These are phyloP conservation scores for Aspergillus vadensis DNA, from an alignment of 2,329 filamentous ascomycete genomes.

Conservation along the genomic window DNA sequence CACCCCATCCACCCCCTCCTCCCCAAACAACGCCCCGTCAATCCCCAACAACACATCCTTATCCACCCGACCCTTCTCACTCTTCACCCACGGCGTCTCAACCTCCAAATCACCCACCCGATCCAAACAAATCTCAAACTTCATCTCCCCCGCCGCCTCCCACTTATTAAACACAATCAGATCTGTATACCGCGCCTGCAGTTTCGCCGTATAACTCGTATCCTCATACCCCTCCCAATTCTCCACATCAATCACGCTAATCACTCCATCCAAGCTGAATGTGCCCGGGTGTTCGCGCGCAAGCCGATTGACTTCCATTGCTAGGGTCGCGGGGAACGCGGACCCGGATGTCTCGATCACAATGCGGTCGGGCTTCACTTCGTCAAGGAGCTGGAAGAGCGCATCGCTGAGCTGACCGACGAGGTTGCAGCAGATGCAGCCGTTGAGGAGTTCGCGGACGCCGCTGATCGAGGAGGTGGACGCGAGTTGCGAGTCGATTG, in stretches of 20 bases:
- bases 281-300: constrained; percentile 60
- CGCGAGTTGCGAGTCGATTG: constrained; percentile 89
- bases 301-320: constrained; percentile 84
- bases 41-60: constrained; percentile 82
- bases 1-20: constrained; percentile 40
- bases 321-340: constrained; percentile 84
- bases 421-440: constrained; percentile 98
- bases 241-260: constrained; percentile 89
- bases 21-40: constrained; percentile 69
- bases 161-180: constrained; percentile 92
- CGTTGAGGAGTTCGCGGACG: constrained; percentile 90
- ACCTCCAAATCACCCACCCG: constrained; percentile 78
- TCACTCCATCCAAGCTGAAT: constrained; percentile 81
- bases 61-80: constrained; percentile 74
- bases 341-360: constrained; percentile 91
- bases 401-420: constrained; percentile 86
- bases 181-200: constrained; percentile 89
- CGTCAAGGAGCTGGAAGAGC: constrained; percentile 69
- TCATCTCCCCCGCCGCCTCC: constrained; percentile 72
- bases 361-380: constrained; percentile 73
- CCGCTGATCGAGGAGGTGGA: constrained; percentile 79
- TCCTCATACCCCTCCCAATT: constrained; percentile 94
- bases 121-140: constrained; percentile 77
- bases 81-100: constrained; percentile 82
- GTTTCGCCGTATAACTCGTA: constrained; percentile 81